A percentile compares a stretch with the other conserved stretches of the same genome.
These are phyloP conservation scores for Chrysanthemum makinoi DNA, from an alignment of 129 eudicot genomes.

Conservation along the genomic window DNA sequence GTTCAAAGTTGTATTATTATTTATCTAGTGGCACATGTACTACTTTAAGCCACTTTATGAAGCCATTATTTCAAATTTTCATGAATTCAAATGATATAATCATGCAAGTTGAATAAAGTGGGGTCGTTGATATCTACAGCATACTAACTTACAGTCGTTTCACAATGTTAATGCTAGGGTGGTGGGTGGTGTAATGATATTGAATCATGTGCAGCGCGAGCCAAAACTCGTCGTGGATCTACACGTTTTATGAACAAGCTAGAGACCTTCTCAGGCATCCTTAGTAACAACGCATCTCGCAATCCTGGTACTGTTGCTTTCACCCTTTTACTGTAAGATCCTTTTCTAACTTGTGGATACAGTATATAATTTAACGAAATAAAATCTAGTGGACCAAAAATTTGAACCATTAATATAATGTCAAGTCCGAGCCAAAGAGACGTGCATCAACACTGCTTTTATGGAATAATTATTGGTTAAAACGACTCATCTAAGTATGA, in stretches of 20 bases:
- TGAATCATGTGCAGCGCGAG: slow-evolving; percentile 72
- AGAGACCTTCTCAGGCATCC: slow-evolving; percentile 73
- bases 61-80: neutral
- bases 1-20: too few species aligned
- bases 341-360: neutral
- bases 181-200: slow-evolving; percentile 99
- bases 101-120: neutral
- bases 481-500: slow-evolving; percentile 7
- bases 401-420: neutral
- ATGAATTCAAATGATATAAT: neutral
- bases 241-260: slow-evolving; percentile 65
- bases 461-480: neutral
- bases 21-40: too few species aligned
- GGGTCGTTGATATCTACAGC: slow-evolving; percentile 20
- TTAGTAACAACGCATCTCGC: slow-evolving; percentile 68
- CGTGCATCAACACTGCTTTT: neutral
- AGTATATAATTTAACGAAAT: too few species aligned
- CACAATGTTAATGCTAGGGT: slow-evolving; percentile 50
- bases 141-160: slow-evolving; percentile 20
- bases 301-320: slow-evolving; percentile 65
- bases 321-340: neutral
- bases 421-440: neutral
- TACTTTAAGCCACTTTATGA: neutral
- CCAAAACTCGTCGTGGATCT: slow-evolving; percentile 81
- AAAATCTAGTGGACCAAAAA: too few species aligned